phyloP scores from a whole-genome alignment of 2,329 filamentous ascomycete genomes.

The Pleoardoris graminearum region DNA sequence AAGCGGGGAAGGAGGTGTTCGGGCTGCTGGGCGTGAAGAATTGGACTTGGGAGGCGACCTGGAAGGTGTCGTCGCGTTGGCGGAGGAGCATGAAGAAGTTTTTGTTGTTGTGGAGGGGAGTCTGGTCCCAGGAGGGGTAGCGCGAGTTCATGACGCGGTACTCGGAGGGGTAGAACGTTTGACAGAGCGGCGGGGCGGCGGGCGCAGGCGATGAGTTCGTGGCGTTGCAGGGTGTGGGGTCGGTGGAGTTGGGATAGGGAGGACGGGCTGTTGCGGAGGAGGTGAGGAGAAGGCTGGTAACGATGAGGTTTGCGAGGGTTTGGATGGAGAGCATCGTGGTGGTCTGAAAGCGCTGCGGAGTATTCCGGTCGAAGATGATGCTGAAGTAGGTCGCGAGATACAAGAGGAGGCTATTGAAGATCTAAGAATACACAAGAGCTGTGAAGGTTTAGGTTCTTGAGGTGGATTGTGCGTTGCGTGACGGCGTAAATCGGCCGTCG shows the following conservation, averaged over 20 bases:
- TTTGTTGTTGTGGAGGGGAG: conserved; percentile 22
- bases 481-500: neutral
- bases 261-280: neutral
- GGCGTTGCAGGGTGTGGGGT: neutral
- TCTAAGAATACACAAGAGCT: neutral
- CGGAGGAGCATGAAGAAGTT: conserved; percentile 38
- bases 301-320: neutral
- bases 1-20: neutral
- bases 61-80: conserved; percentile 19
- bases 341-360: neutral
- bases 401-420: neutral
- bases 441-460: neutral
- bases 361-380: neutral
- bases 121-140: conserved; percentile 27
- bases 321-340: neutral
- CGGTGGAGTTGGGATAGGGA: neutral
- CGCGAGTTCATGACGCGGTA: conserved; percentile 33
- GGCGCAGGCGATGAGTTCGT: neutral
- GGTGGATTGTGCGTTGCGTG: neutral
- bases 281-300: neutral
- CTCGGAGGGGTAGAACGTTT: conserved; percentile 24
- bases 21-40: conserved; percentile 11
- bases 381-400: neutral
- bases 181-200: conserved; percentile 19
- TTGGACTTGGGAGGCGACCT: conserved; percentile 33